These are phyloP conservation scores for Aspergillus pseudoterreus DNA, from an alignment of 2,329 filamentous ascomycete species.

Conservation along the genomic window DNA sequence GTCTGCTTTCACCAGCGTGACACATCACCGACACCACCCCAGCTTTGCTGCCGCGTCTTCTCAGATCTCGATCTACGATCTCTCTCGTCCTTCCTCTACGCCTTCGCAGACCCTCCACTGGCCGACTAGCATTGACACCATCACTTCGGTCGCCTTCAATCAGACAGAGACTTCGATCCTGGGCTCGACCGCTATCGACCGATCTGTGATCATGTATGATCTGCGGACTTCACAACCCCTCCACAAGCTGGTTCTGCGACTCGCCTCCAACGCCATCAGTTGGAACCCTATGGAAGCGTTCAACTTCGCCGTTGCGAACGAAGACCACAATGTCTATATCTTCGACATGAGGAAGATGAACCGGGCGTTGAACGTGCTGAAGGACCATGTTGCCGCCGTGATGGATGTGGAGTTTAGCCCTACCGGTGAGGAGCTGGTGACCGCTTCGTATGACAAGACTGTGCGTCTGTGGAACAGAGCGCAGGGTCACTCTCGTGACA, in stretches of 20 bases:
- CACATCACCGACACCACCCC: constrained; percentile 74
- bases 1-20: constrained; percentile 76
- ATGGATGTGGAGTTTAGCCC: constrained; percentile 97
- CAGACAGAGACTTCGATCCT: constrained; percentile 89
- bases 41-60: constrained; percentile 75
- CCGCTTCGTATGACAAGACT: constrained; percentile 83
- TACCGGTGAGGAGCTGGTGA: constrained; percentile 89
- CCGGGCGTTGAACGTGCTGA: constrained; percentile 81
- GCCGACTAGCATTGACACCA: constrained; percentile 87
- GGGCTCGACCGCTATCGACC: constrained; percentile 78
- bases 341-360: constrained; percentile 94
- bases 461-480: constrained; percentile 79
- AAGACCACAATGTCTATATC: constrained; percentile 89
- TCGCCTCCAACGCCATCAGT: constrained; percentile 76
- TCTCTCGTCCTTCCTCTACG: constrained; percentile 70
- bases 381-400: constrained; percentile 85
- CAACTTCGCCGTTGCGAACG: constrained; percentile 88
- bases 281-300: constrained; percentile 98
- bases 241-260: constrained; percentile 73
- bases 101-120: constrained; percentile 79
- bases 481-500: constrained; percentile 79
- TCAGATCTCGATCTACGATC: constrained; percentile 82
- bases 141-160: constrained; percentile 85
- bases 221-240: constrained; percentile 81
- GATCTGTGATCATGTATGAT: constrained; percentile 87